Evolutionary conservation across 345 rosid genomes (phyloP).

Genomic region (Arabidopsis arenosa): DNA sequence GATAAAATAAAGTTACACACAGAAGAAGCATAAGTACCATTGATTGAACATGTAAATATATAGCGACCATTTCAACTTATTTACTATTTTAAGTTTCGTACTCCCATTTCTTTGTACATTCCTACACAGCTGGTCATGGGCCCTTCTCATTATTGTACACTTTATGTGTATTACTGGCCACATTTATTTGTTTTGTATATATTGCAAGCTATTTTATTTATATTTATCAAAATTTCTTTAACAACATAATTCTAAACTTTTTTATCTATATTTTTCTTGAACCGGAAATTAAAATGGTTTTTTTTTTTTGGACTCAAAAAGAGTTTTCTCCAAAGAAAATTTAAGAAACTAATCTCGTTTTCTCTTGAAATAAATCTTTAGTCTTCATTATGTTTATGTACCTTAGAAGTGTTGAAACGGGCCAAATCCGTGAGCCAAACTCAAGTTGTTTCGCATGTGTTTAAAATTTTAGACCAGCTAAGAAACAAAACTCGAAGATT

Average conservation of each 20-base stretch:
- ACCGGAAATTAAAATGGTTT: no score
- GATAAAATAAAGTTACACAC: conserved; percentile 27
- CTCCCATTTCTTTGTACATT: conserved; percentile 37
- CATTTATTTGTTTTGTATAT: conserved; percentile 17
- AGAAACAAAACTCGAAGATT: not conserved
- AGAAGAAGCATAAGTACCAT: conserved; percentile 39
- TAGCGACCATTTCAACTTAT: conserved; percentile 36
- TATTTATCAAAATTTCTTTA: not conserved
- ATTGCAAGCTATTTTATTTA: not conserved
- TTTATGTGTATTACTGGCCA: conserved; percentile 12
- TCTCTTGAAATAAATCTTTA: not conserved
- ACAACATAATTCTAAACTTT: not conserved
- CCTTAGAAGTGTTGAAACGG: no score
- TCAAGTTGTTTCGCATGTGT: not conserved
- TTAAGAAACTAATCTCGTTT: not conserved
- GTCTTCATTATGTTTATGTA: not conserved
- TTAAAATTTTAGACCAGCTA: not conserved
- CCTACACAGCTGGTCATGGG: conserved; percentile 42
- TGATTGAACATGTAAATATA: conserved; percentile 43
- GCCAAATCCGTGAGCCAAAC: not conserved
- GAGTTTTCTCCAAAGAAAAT: not conserved
- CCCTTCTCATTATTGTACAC: conserved; percentile 40
- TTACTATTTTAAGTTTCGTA: conserved; percentile 43
- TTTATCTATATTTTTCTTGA: not conserved
- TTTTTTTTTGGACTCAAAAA: no score